These are phyloP conservation scores for Termitomyces sp. DNA, from an alignment of 768 basidiomycete species.

Conservation along the genomic window DNA sequence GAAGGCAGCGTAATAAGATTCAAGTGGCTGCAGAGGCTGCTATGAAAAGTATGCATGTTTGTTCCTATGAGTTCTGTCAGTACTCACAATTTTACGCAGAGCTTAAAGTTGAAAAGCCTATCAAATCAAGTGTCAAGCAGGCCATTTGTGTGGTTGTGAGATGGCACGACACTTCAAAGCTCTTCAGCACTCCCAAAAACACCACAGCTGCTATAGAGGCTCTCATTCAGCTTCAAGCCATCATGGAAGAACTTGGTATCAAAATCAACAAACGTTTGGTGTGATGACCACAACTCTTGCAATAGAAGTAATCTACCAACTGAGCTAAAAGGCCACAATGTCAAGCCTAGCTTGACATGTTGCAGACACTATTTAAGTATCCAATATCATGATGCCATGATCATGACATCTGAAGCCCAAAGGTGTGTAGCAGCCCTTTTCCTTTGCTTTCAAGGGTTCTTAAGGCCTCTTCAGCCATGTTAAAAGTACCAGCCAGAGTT, in stretches of 20 bases:
- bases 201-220: neutral
- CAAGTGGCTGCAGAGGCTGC: neutral
- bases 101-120: neutral
- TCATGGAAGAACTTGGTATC: slow-evolving; percentile 5
- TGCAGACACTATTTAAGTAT: too few species aligned
- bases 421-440: neutral
- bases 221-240: neutral
- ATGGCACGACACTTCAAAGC: neutral
- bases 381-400: too few species aligned
- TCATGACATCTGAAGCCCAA: neutral
- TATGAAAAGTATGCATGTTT: slow-evolving; percentile 4
- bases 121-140: neutral
- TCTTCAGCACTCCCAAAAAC: neutral
- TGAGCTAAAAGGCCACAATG: too few species aligned
- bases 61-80: neutral
- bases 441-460: too few species aligned
- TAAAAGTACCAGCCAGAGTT: slow-evolving; percentile 3
- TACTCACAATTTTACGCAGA: neutral
- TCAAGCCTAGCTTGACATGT: too few species aligned
- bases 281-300: too few species aligned
- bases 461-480: neutral
- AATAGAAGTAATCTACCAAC: too few species aligned
- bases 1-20: neutral
- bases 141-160: slow-evolving; percentile 3
- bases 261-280: too few species aligned